phyloP scores from a whole-genome alignment of 192 early-diverging fungal species.

The Borealophlyctis nickersoniae region DNA sequence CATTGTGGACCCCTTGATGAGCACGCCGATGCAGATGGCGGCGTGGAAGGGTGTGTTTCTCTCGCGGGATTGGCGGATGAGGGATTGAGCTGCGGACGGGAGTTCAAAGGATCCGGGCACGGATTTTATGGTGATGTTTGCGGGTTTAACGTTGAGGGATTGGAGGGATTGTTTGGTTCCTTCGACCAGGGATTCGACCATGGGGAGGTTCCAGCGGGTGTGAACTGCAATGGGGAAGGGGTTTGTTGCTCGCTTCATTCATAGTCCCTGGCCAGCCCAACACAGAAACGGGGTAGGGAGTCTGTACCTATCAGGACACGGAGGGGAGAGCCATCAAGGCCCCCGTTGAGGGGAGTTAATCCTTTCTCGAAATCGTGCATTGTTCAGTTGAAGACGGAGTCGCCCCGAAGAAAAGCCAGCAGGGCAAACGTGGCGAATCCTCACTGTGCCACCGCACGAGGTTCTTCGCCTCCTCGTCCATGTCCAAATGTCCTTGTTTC shows the following conservation, averaged over 20 bases:
- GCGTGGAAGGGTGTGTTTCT: constrained; percentile 82
- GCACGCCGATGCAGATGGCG: constrained; percentile 90
- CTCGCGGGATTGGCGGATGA: constrained; percentile 50
- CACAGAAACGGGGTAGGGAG: background rate
- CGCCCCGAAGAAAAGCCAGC: no score
- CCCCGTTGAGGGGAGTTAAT: background rate
- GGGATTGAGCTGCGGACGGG: constrained; percentile 78
- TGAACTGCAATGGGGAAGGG: constrained; percentile 55
- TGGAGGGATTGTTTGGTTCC: constrained; percentile 69
- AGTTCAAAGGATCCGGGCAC: constrained; percentile 96
- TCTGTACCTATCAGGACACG: constrained; percentile 28
- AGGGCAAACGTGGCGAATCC: no score
- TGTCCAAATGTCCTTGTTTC: no score
- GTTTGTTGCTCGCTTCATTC: background rate
- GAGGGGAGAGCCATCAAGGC: constrained; percentile 21
- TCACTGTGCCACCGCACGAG: no score
- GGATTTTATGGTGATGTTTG: constrained; percentile 72
- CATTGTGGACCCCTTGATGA: constrained; percentile 98
- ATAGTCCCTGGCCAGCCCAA: background rate
- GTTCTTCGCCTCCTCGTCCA: no score
- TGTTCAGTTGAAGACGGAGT: no score
- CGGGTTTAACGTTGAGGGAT: constrained; percentile 58
- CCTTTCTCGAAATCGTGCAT: constrained; percentile 36
- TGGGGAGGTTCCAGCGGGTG: constrained; percentile 88
- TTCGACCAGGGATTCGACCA: constrained; percentile 80